Percentiles rank a stretch among this genome's conserved stretches.
Conservation (phyloP, 2,329 filamentous ascomycete genomes). For the Talaromyces sp. region DNA sequence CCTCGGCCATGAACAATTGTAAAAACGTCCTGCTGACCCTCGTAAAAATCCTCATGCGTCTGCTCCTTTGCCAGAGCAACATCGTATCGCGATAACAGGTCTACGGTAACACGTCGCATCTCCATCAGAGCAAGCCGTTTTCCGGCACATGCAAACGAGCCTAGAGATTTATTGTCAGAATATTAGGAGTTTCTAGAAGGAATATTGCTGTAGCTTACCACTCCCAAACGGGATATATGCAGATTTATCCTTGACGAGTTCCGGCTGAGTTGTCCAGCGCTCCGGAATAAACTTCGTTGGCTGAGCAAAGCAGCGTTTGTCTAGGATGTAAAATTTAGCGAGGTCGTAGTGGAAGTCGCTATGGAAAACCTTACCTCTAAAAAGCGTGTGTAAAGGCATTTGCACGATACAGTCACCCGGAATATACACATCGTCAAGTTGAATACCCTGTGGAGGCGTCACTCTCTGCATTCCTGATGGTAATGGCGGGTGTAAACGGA, state of each 20-base stretch:
- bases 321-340: not conserved
- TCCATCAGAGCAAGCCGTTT: slow-evolving; percentile 10
- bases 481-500: slow-evolving; percentile 18
- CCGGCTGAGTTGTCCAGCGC: slow-evolving; percentile 6
- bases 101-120: slow-evolving; percentile 6
- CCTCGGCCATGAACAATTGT: slow-evolving; percentile 8
- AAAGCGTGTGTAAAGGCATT: slow-evolving; percentile 15
- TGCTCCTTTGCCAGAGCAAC: slow-evolving; percentile 8
- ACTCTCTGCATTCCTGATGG: slow-evolving; percentile 28
- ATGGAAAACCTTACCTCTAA: slow-evolving; percentile 13
- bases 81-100: slow-evolving; percentile 8
- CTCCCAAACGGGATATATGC: slow-evolving; percentile 8
- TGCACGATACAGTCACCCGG: slow-evolving; percentile 14
- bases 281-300: slow-evolving; percentile 9
- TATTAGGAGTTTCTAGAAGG: not conserved
- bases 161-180: not conserved
- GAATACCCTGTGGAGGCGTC: slow-evolving; percentile 19
- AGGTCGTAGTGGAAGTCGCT: no score
- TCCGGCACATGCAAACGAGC: slow-evolving; percentile 6
- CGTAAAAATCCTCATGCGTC: slow-evolving; percentile 9
- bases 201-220: not conserved
- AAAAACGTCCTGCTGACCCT: slow-evolving; percentile 9
- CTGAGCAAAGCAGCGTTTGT: slow-evolving; percentile 7
- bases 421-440: slow-evolving; percentile 13
- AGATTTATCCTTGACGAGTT: slow-evolving; percentile 7